Conservation (phyloP, 2,329 filamentous ascomycete species). For the Fusarium sp. region DNA sequence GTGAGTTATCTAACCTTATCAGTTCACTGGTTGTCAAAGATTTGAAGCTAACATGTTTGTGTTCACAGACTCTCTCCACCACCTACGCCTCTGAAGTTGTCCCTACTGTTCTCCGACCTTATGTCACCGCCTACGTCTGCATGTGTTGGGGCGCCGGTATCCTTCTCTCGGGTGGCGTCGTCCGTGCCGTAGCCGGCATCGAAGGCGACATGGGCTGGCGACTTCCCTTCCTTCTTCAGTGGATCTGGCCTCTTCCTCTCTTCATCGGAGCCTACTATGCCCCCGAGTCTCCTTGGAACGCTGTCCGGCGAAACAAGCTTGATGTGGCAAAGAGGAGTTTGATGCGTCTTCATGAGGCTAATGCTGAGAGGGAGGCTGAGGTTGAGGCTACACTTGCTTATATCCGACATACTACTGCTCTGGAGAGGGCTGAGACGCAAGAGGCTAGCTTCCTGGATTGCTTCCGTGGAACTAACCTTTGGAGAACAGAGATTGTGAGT, state of each 20-base stretch:
- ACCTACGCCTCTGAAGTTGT: conserved; percentile 59
- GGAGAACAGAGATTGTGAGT: conserved; percentile 53
- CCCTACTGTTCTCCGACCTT: conserved; percentile 52
- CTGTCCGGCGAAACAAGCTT: conserved; percentile 45
- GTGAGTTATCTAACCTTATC: neutral
- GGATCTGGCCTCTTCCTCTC: conserved; percentile 49
- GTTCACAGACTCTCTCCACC: conserved; percentile 52
- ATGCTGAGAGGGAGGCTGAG: conserved; percentile 40
- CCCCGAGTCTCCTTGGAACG: conserved; percentile 48
- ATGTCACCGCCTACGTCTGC: conserved; percentile 58
- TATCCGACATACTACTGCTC: conserved; percentile 34
- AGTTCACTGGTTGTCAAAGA: neutral
- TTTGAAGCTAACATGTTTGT: neutral
- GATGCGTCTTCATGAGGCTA: conserved; percentile 39
- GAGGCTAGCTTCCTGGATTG: conserved; percentile 56
- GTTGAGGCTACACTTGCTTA: conserved; percentile 35
- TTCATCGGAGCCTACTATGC: conserved; percentile 45
- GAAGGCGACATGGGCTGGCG: conserved; percentile 52
- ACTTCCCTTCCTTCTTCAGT: conserved; percentile 53
- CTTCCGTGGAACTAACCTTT: conserved; percentile 58
- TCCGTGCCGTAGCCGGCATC: conserved; percentile 50
- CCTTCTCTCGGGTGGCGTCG: conserved; percentile 55
- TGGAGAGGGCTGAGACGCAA: conserved; percentile 53
- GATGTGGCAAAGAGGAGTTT: conserved; percentile 44
- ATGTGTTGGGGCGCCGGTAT: conserved; percentile 59